A percentile compares a stretch with the other conserved stretches of the same genome.
Evolutionary conservation across 2,329 filamentous ascomycete genomes (phyloP).

Genomic region (Ceratocystis destructans): DNA sequence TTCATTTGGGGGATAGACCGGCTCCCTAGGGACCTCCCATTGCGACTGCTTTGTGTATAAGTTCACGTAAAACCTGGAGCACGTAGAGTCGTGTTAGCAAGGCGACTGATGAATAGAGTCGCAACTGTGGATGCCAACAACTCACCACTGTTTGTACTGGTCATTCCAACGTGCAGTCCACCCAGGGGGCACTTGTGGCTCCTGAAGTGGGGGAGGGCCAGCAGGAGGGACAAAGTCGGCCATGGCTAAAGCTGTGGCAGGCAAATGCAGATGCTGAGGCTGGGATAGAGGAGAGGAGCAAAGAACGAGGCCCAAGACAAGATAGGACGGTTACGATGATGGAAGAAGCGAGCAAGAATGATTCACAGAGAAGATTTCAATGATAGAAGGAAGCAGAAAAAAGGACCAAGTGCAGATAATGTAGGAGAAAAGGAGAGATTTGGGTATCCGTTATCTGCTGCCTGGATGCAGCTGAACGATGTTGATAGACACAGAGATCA

Average conservation of each 20-base stretch:
- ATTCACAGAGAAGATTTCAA: background rate
- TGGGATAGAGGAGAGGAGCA: too few relatives aligned
- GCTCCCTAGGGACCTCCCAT: constrained; percentile 71
- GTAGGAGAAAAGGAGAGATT: background rate
- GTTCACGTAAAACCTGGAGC: constrained; percentile 74
- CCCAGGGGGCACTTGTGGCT: constrained; percentile 50
- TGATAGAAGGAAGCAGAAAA: background rate
- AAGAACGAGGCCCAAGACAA: background rate
- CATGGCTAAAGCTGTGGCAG: constrained; percentile 28
- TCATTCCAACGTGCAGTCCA: constrained; percentile 80
- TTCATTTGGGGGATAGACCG: constrained; percentile 41
- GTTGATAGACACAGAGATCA: background rate
- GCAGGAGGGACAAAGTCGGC: constrained; percentile 36
- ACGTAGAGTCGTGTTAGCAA: constrained; percentile 6
- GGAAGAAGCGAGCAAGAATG: background rate
- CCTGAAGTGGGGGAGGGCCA: constrained; percentile 44
- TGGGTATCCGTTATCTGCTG: background rate
- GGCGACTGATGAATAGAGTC: constrained; percentile 16
- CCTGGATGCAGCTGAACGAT: background rate
- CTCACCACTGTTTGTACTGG: constrained; percentile 72
- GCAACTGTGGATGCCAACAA: background rate
- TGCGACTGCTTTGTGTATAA: constrained; percentile 75
- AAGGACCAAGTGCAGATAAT: background rate
- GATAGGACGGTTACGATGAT: background rate
- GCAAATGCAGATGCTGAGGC: background rate